Evolutionary conservation across 179 eudicot genomes (phyloP), one percentile per base, ranked within the genome.

Genomic region (Spinacia oleracea): DNA sequence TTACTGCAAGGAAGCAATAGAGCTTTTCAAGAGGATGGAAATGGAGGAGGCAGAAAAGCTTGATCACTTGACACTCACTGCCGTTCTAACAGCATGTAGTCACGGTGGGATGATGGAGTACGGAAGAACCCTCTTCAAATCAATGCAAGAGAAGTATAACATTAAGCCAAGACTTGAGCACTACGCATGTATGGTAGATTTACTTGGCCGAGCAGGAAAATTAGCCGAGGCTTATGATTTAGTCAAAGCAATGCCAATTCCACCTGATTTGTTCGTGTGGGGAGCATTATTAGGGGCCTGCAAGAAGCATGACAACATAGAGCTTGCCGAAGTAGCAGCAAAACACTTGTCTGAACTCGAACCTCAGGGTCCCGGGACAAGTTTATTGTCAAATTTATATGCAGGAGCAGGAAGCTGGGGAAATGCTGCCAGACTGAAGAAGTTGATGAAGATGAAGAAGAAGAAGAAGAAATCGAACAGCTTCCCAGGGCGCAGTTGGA

Each of bases 211-310:
- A 82, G 93, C 89, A 23, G 97, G 98, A 73, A 82, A 87, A 73
- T 43, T 94, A 72, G 59, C 18, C 0, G 91, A 92, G 71, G 96
- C 98, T 12, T 89, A 90, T 74, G 89, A 83, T 25, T 32, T 91
- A 55, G 86, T 92, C 38, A 78, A 90, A 59, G 73, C 34, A 8
- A 94, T 92, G 96, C 89, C 92, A 0, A 77, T 86, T 64, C 85
- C 85, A 76, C 91, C 92, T 50, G 97, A 94, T 78, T 65, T 83
- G 35, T 92, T 86, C 53, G 91, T 89, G 6, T 94, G 98, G 98
- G 97, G 96, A 62, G 96, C 97, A 42, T 84, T 94, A 15, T 78
- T 94, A 70, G 97, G 98, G 78, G 94, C 94, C 23, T 92, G 97
- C 78, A 92, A 79, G 62, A 87, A 88, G 56, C 87, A 89, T 62